Conservation (phyloP, 2,329 filamentous ascomycete genomes). For the Phoma sp. region DNA sequence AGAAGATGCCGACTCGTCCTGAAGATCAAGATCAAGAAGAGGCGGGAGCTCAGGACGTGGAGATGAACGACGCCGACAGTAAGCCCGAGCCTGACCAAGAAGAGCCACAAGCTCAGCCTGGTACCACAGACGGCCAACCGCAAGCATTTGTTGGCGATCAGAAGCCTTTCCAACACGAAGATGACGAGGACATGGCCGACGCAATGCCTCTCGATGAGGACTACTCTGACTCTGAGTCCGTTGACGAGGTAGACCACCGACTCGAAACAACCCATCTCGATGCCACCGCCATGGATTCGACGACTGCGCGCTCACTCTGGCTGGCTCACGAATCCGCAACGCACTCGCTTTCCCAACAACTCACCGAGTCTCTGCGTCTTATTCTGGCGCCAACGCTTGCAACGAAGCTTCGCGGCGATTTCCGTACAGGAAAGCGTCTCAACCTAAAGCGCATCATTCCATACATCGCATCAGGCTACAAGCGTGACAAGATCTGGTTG, state of each 20-base stretch:
- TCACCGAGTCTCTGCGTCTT: slow-evolving; percentile 93
- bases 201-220: slow-evolving; percentile 45
- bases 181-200: slow-evolving; percentile 50
- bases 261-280: slow-evolving; percentile 75
- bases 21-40: slow-evolving; percentile 40
- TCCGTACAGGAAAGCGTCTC: slow-evolving; percentile 95
- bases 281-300: slow-evolving; percentile 49
- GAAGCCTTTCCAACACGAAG: slow-evolving; percentile 39
- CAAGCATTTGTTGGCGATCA: slow-evolving; percentile 55
- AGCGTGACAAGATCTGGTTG: slow-evolving; percentile 99
- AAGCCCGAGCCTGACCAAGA: slow-evolving; percentile 32
- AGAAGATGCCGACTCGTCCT: slow-evolving; percentile 41
- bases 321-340: slow-evolving; percentile 82
- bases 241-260: slow-evolving; percentile 60
- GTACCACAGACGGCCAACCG: slow-evolving; percentile 42
- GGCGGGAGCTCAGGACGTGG: slow-evolving; percentile 44
- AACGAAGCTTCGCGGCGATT: slow-evolving; percentile 94
- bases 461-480: slow-evolving; percentile 97
- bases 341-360: slow-evolving; percentile 81
- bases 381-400: slow-evolving; percentile 94
- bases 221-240: slow-evolving; percentile 40
- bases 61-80: slow-evolving; percentile 51
- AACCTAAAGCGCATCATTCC: slow-evolving; percentile 99
- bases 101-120: slow-evolving; percentile 33
- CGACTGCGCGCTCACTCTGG: slow-evolving; percentile 78